Evolutionary conservation across 768 basidiomycete genomes (phyloP).

Genomic region (Boletellus ananas): DNA sequence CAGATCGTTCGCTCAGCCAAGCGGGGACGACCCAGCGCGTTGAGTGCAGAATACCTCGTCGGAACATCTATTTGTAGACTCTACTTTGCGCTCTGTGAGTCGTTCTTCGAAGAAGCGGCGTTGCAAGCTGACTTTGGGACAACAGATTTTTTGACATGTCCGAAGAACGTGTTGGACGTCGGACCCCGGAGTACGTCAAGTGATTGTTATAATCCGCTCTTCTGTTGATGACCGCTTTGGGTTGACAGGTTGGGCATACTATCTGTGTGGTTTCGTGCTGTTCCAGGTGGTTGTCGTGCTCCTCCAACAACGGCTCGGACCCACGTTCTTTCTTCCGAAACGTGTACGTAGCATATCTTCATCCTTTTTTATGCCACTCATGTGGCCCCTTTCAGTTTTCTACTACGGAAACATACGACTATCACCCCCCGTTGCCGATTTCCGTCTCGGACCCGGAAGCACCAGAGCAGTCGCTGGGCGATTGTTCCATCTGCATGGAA

Average conservation of each 20-base stretch:
- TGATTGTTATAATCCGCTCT: not conserved
- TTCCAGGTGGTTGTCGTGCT: conserved; percentile 60
- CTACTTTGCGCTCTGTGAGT: conserved; percentile 71
- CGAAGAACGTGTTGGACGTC: conserved; percentile 82
- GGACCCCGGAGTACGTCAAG: conserved; percentile 59
- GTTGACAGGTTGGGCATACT: conserved; percentile 59
- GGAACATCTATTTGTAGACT: conserved; percentile 74
- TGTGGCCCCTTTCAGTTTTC: conserved; percentile 44
- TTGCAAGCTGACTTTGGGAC: not conserved
- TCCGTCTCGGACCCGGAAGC: conserved; percentile 64
- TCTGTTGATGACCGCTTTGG: not conserved
- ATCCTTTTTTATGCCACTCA: not conserved
- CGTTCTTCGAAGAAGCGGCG: too few species aligned
- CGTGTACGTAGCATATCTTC: conserved; percentile 41
- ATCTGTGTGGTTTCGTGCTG: conserved; percentile 55
- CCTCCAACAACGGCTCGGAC: conserved; percentile 73
- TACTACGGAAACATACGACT: conserved; percentile 66
- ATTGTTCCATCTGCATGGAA: conserved; percentile 95
- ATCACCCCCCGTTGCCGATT: conserved; percentile 72
- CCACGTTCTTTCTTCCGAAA: conserved; percentile 78
- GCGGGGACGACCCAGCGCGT: conserved; percentile 65
- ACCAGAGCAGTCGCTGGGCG: conserved; percentile 71
- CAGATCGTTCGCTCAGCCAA: conserved; percentile 78
- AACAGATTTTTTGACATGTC: conserved; percentile 77
- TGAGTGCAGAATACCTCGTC: conserved; percentile 67